Conservation (phyloP, 768 basidiomycete species). For the Mycena galopus region DNA sequence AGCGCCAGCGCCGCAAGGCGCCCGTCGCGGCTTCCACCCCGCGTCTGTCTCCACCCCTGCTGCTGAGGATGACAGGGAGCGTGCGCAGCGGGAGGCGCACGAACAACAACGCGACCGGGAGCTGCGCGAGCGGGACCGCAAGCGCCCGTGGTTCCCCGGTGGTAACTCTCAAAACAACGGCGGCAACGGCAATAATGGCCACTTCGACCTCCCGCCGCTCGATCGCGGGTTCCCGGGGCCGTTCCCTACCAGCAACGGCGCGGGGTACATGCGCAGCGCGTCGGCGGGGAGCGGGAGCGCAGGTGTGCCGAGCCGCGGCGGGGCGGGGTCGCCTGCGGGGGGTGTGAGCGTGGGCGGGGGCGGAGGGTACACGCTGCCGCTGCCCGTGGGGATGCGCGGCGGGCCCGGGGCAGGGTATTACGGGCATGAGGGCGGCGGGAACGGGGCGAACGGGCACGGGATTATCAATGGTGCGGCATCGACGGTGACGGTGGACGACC, state of each 20-base stretch:
- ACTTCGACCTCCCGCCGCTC: constrained; percentile 46
- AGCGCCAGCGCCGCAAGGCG: constrained; percentile 65
- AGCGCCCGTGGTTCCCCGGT: constrained; percentile 47
- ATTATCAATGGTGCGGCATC: constrained; percentile 25
- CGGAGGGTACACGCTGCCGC: constrained; percentile 26
- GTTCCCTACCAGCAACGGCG: neutral
- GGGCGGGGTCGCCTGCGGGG: constrained; percentile 31
- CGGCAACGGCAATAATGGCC: constrained; percentile 39
- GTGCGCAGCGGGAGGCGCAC: constrained; percentile 41
- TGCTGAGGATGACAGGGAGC: constrained; percentile 41
- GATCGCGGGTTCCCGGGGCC: constrained; percentile 27
- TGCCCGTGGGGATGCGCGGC: neutral
- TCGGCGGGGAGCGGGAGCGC: constrained; percentile 27
- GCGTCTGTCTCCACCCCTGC: neutral
- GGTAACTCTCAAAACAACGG: constrained; percentile 11
- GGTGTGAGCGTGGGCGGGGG: constrained; percentile 6
- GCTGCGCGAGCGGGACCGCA: constrained; percentile 40
- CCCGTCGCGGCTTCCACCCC: constrained; percentile 28
- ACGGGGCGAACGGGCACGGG: constrained; percentile 5
- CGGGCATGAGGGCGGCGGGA: constrained; percentile 37
- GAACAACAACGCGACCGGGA: constrained; percentile 43
- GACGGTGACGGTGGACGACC: constrained; percentile 42
- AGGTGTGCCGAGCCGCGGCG: constrained; percentile 26
- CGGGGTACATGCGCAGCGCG: constrained; percentile 49
- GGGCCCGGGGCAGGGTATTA: constrained; percentile 15